Base-by-base conservation (phyloP, 352 stramenopile genomes). In the Poterioochromonas sp. region DNA sequence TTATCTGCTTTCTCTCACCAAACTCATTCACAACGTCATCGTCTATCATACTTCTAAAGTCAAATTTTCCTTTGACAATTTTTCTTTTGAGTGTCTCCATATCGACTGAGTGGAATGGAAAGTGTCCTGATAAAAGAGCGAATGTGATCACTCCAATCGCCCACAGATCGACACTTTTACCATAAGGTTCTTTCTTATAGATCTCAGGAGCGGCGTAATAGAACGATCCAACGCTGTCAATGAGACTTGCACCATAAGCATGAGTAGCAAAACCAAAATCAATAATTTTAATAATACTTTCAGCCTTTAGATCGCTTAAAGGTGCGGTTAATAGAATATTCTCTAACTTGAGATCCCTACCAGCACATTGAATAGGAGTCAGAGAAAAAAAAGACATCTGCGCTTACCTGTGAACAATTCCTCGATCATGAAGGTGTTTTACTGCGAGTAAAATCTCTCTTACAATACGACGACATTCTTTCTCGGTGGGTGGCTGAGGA, bases 381-480 rank as follows among this genome's bases (percentile, higher is more conserved):
- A n/a, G n/a, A n/a, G n/a, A n/a, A n/a, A n/a, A n/a, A n/a, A n/a
- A n/a, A n/a, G n/a, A n/a, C n/a, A n/a, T n/a, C n/a, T n/a, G n/a
- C n/a, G n/a, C n/a, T n/a, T n/a, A n/a, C n/a, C n/a, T n/a, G n/a
- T n/a, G n/a, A n/a, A n/a, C n/a, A n/a, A n/a, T n/a, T n/a, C 29
- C 8, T 32, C 95, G 90, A 29, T 89, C 87, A 80, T 98, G 94
- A 40, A 97, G 88, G 77, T 96, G 95, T 32, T 86, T 82, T 47
- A 98, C 90, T 0, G 91, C 92, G 76, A 93, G 83, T 8, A 95
- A 87, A 18, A 99, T 84, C 53, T 90, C 94, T 11, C 85, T 85
- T 69, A 96, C 90, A 12, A 98, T 84, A 58, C 90, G 85, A n/a
- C 93, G 84, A 2, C 93, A 93, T 82, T 98, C 91, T 68, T 93